Conservation (phyloP, 179 eudicot species). For the Beta macrorhiza region DNA sequence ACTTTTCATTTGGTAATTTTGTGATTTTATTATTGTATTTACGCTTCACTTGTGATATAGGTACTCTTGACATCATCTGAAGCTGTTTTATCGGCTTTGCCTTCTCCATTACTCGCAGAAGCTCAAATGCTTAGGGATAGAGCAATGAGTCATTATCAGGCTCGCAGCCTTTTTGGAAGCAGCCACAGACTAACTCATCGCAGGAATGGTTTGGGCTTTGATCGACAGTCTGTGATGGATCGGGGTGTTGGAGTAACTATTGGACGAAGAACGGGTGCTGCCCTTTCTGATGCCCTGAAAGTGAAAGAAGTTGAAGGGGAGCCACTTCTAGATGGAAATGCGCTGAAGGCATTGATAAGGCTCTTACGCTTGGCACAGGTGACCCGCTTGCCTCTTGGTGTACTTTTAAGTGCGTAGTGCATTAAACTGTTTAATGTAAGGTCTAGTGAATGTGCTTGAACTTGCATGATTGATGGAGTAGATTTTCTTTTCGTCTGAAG, state of each 20-base stretch:
- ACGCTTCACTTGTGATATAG: slow-evolving; percentile 39
- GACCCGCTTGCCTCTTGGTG: slow-evolving; percentile 19
- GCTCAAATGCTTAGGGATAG: slow-evolving; percentile 99
- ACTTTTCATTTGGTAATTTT: not conserved
- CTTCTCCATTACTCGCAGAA: slow-evolving; percentile 95
- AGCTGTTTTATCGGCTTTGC: slow-evolving; percentile 94
- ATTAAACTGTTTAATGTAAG: not conserved
- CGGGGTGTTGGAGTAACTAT: slow-evolving; percentile 92
- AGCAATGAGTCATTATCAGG: slow-evolving; percentile 99
- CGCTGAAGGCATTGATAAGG: slow-evolving; percentile 79
- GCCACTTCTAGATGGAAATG: slow-evolving; percentile 84
- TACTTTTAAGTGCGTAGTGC: slow-evolving; percentile 7
- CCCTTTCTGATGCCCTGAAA: slow-evolving; percentile 63
- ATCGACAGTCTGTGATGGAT: slow-evolving; percentile 83
- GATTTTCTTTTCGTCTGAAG: not conserved
- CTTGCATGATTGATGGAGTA: slow-evolving; percentile 6
- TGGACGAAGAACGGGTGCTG: slow-evolving; percentile 68
- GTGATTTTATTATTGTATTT: not conserved
- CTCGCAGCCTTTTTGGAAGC: slow-evolving; percentile 90
- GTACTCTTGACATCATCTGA: slow-evolving; percentile 95
- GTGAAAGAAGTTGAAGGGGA: slow-evolving; percentile 95
- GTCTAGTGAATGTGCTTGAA: slow-evolving; percentile 5
- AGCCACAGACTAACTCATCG: slow-evolving; percentile 68
- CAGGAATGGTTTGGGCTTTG: slow-evolving; percentile 86
- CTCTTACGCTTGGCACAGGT: slow-evolving; percentile 97